These are phyloP conservation scores for Fusarium neocosmosporiellum DNA, from an alignment of 2,329 filamentous ascomycete genomes.

Conservation along the genomic window DNA sequence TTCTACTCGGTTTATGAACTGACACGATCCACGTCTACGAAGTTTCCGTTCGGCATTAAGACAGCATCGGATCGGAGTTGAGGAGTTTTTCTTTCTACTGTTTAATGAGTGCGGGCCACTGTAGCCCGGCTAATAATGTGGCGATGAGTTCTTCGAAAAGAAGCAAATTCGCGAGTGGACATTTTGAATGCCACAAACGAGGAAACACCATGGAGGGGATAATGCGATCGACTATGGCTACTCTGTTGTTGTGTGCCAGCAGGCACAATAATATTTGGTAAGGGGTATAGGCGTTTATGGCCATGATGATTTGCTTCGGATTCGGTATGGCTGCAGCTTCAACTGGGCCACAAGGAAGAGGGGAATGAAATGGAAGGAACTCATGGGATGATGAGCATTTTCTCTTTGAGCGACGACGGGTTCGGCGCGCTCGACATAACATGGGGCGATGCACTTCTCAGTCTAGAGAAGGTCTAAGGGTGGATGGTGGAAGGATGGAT, in stretches of 20 bases:
- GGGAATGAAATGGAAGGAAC: neutral
- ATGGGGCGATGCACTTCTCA: constrained; percentile 16
- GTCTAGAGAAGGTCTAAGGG: neutral
- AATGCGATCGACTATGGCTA: constrained; percentile 25
- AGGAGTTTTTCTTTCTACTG: constrained; percentile 41
- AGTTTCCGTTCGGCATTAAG: constrained; percentile 42
- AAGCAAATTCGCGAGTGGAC: constrained; percentile 19
- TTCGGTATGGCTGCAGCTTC: constrained; percentile 14
- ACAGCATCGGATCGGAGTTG: constrained; percentile 50
- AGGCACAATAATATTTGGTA: constrained; percentile 23
- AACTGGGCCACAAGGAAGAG: neutral
- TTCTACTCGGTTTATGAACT: constrained; percentile 38
- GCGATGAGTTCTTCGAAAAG: constrained; percentile 8
- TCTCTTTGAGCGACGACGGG: constrained; percentile 22
- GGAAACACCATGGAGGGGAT: constrained; percentile 15
- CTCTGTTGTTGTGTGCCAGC: constrained; percentile 16
- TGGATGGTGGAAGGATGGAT: constrained; percentile 2
- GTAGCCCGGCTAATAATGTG: constrained; percentile 37
- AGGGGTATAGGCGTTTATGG: constrained; percentile 32
- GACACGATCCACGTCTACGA: constrained; percentile 37
- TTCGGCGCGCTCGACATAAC: constrained; percentile 19
- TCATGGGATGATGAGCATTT: constrained; percentile 15
- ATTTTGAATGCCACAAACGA: constrained; percentile 17
- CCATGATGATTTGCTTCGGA: constrained; percentile 30
- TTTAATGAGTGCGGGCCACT: constrained; percentile 29